Evolutionary conservation across 306 rosid species (phyloP), one percentile per base, ranked within the genome.

Genomic region (Myrica gale): DNA sequence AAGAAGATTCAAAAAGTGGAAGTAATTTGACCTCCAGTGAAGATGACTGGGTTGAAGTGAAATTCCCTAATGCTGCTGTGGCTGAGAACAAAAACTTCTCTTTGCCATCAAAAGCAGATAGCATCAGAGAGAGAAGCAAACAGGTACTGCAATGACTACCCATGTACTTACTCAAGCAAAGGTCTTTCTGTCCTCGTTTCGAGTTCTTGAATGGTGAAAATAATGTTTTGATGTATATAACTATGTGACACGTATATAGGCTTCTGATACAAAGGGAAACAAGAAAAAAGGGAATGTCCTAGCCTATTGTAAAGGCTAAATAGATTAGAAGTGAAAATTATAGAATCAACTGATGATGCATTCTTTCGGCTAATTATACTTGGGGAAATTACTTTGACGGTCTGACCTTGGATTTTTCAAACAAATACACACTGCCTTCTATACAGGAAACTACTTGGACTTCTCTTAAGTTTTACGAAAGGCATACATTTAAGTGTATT

Each of bases 1-100:
- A 81, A 42, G 89, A 76, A 54, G 75, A 60, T 78, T 47, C 41
- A 6, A 87, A 75, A 81, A 79, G 11, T 78, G 75, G 71, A 11
- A 47, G 80, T 71, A 75, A 71, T 62, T 72, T 26, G 73, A 82
- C 67, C 71, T 32, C 63, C 54, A 65, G 81, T 78, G 96, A 92
- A 79, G 97, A 90, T 84, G 97, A 90, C 70, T 92, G 97, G 97
- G 90, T 95, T 84, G 93, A 90, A 45, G 96, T 95, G 58, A 85
- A 87, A 84, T 82, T 72, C 68, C 78, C 74, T 5, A 82, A 80
- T 71, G 4, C 77, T 87, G 68, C 69, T 3, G 19, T 57, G 58
- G 65, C 69, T 53, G 77, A 74, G 71, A 68, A 56, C 46, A 57
- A 61, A 39, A 76, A 21, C 68, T 63, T 9, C 63, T 76, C 74